These are phyloP conservation scores for Diacronema lutheri DNA, from an alignment of 78 protist species.

Conservation along the genomic window DNA sequence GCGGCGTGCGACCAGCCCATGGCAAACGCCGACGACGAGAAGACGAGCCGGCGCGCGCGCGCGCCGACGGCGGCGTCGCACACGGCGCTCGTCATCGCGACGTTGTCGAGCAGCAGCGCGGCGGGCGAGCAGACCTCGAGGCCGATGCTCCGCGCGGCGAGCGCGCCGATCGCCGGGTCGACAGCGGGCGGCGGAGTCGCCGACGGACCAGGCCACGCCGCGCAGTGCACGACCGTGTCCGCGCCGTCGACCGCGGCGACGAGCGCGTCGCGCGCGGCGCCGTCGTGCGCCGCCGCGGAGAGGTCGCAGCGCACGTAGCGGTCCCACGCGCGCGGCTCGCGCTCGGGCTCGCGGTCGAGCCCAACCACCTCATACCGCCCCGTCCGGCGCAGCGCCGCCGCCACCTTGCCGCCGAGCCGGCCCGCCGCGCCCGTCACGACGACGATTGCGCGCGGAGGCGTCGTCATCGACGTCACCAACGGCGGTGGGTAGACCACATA, in stretches of 20 bases:
- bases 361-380: background rate
- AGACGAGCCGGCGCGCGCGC: conserved; percentile 13
- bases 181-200: conserved; percentile 20
- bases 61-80: conserved; percentile 22
- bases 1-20: conserved; percentile 11
- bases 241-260: background rate
- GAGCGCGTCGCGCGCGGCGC: background rate
- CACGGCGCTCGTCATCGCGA: background rate
- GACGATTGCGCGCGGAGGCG: no score
- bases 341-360: background rate
- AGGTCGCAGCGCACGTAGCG: background rate
- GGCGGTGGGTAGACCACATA: no score
- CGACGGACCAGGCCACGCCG: conserved; percentile 30
- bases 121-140: background rate
- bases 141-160: background rate
- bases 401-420: conserved; percentile 19
- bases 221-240: conserved; percentile 4
- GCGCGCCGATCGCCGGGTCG: background rate
- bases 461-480: no score
- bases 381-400: background rate
- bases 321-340: background rate
- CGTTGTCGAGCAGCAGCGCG: conserved; percentile 12
- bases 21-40: conserved; percentile 25
- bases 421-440: conserved; percentile 16
- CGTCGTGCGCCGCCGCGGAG: background rate